A percentile compares a stretch with the other conserved stretches of the same genome.
phyloP scores from a whole-genome alignment of 108 stramenopile species.

The Discostella stelligeroides region DNA sequence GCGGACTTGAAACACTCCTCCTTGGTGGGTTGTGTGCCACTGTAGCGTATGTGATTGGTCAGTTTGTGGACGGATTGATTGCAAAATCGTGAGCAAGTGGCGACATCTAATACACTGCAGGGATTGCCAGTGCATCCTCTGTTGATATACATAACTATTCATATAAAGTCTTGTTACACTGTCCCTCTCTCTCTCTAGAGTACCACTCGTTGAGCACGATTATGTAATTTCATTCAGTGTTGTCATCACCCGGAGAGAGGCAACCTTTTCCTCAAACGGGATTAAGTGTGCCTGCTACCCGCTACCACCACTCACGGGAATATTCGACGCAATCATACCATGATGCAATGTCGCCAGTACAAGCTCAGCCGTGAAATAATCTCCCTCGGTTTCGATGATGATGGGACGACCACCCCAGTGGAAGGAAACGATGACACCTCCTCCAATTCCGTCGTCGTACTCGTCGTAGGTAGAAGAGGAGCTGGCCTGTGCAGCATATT shows the following conservation, averaged over 20 bases:
- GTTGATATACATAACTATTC: background rate
- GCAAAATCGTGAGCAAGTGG: background rate
- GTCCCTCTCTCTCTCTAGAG: too few species aligned
- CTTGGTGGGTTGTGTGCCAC: slow-evolving; percentile 93
- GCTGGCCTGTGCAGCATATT: slow-evolving; percentile 71
- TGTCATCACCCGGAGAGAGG: too few species aligned
- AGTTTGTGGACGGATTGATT: slow-evolving; percentile 64
- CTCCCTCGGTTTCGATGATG: slow-evolving; percentile 62
- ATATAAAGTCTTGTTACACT: too few species aligned
- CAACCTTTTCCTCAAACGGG: background rate
- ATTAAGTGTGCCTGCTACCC: background rate
- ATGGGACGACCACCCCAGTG: slow-evolving; percentile 87
- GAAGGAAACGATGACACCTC: slow-evolving; percentile 58
- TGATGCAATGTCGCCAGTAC: slow-evolving; percentile 84
- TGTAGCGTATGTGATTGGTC: slow-evolving; percentile 93
- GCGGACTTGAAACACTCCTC: slow-evolving; percentile 89
- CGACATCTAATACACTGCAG: background rate
- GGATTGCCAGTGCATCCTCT: background rate
- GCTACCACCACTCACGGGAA: slow-evolving; percentile 23
- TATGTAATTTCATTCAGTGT: too few species aligned
- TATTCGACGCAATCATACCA: slow-evolving; percentile 46
- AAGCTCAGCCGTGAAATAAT: slow-evolving; percentile 57
- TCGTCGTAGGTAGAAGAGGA: slow-evolving; percentile 25
- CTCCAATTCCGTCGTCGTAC: slow-evolving; percentile 55
- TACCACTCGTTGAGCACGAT: too few species aligned